Percentiles rank a stretch among this genome's conserved stretches.
These are phyloP conservation scores for Epicoccum sorghinum DNA, from an alignment of 2,329 filamentous ascomycete species.

Conservation along the genomic window DNA sequence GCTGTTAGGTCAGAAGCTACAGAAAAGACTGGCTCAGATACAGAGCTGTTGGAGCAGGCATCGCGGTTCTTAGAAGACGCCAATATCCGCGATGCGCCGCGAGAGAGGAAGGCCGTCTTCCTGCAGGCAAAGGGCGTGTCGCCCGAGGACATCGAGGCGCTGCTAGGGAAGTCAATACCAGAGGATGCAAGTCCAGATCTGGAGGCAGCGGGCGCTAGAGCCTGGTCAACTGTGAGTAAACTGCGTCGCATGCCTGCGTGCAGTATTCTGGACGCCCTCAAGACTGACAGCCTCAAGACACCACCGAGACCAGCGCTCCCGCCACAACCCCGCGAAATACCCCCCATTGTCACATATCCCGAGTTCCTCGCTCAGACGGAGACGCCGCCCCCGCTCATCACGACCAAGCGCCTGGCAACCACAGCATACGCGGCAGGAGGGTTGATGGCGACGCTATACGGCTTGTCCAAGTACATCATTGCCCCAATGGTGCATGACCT, in stretches of 20 bases:
- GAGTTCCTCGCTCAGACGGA: constrained; percentile 66
- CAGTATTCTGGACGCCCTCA: neutral
- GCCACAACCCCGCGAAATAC: constrained; percentile 51
- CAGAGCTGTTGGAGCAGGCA: constrained; percentile 66
- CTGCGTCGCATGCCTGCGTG: neutral
- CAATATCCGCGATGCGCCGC: constrained; percentile 69
- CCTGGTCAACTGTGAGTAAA: constrained; percentile 37
- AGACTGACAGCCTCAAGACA: constrained; percentile 24
- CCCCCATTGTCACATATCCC: constrained; percentile 70
- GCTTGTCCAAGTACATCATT: constrained; percentile 71
- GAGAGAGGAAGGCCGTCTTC: constrained; percentile 77
- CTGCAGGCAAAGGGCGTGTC: constrained; percentile 77
- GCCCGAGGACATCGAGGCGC: constrained; percentile 68
- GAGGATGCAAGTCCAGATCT: constrained; percentile 23
- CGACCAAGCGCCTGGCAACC: constrained; percentile 61
- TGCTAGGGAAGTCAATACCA: constrained; percentile 57
- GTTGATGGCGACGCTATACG: constrained; percentile 67
- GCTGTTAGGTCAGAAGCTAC: constrained; percentile 19
- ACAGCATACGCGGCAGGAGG: constrained; percentile 64
- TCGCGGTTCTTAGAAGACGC: constrained; percentile 77
- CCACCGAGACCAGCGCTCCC: constrained; percentile 20
- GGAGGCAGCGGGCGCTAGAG: constrained; percentile 30
- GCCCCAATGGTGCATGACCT: constrained; percentile 64
- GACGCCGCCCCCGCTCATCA: constrained; percentile 65
- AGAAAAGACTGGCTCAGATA: constrained; percentile 4